A percentile compares a stretch with the other conserved stretches of the same genome.
Conservation (phyloP, 2,329 filamentous ascomycete genomes). For the Emydomyces testavorans region DNA sequence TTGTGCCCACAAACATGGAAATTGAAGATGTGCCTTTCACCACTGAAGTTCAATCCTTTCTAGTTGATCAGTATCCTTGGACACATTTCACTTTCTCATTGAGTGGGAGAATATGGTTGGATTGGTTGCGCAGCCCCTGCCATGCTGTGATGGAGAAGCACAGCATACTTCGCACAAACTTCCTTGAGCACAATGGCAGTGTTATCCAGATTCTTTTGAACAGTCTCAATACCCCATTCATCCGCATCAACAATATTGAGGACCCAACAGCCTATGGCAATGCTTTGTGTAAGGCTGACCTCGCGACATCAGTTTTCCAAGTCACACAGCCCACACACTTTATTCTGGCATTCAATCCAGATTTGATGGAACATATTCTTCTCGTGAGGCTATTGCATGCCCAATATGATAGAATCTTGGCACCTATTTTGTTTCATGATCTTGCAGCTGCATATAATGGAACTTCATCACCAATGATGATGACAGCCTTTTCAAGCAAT, state of each 20-base stretch:
- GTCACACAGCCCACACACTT: background rate
- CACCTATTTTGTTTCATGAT: constrained; percentile 45
- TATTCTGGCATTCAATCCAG: background rate
- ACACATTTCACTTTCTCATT: background rate
- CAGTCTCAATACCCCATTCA: background rate
- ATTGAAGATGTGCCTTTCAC: background rate
- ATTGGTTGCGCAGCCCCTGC: background rate
- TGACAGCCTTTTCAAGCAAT: constrained; percentile 24
- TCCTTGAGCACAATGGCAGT: background rate
- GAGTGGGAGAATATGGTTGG: background rate
- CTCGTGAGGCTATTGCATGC: constrained; percentile 51
- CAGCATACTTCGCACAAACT: constrained; percentile 9
- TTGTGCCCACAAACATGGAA: no score
- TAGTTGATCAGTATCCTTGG: background rate
- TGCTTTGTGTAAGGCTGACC: background rate
- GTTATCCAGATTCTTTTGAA: constrained; percentile 1
- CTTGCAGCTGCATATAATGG: constrained; percentile 39
- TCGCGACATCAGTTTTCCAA: background rate
- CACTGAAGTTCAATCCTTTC: background rate
- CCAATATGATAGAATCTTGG: constrained; percentile 52
- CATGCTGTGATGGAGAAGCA: background rate
- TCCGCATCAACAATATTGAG: constrained; percentile 12
- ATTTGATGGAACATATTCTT: background rate
- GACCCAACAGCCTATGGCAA: constrained; percentile 27
- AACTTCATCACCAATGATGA: constrained; percentile 18